phyloP scores from a whole-genome alignment of 768 basidiomycete genomes.

The Russula emetica region DNA sequence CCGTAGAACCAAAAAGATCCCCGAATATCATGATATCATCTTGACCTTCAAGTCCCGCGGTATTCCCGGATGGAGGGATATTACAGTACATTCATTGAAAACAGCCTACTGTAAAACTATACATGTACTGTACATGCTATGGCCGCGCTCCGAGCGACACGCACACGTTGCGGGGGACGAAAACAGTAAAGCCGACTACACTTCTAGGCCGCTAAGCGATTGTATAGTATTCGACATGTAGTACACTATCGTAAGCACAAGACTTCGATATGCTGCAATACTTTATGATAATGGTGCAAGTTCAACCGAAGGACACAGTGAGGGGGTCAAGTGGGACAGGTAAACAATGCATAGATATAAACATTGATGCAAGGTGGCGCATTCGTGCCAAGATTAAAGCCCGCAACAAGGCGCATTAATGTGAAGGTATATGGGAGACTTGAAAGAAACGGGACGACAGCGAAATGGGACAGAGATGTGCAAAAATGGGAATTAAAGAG shows the following conservation, averaged over 20 bases:
- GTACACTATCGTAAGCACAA: slow-evolving; percentile 24
- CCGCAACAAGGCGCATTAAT: slow-evolving; percentile 10
- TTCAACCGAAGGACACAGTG: slow-evolving; percentile 9
- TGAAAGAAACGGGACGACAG: slow-evolving; percentile 1
- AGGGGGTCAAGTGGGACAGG: slow-evolving; percentile 12
- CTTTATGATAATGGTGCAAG: slow-evolving; percentile 21
- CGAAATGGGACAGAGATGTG: slow-evolving; percentile 13
- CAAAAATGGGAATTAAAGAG: slow-evolving; percentile 10
- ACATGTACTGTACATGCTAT: neutral
- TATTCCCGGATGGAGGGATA: neutral
- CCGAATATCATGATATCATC: neutral
- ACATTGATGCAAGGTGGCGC: slow-evolving; percentile 17
- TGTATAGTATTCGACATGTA: slow-evolving; percentile 17
- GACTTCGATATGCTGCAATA: slow-evolving; percentile 19
- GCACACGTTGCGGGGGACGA: neutral
- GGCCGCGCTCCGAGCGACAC: neutral
- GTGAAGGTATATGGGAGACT: slow-evolving; percentile 24
- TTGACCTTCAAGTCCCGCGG: neutral
- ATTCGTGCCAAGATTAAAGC: slow-evolving; percentile 19
- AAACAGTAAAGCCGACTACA: slow-evolving; percentile 6
- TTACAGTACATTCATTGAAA: slow-evolving; percentile 6
- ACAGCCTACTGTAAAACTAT: slow-evolving; percentile 9
- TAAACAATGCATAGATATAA: slow-evolving; percentile 25
- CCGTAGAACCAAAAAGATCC: neutral
- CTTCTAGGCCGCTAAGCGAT: neutral